These are phyloP conservation scores for Leccinellum rugosiceps DNA, from an alignment of 768 basidiomycete genomes.

Conservation along the genomic window DNA sequence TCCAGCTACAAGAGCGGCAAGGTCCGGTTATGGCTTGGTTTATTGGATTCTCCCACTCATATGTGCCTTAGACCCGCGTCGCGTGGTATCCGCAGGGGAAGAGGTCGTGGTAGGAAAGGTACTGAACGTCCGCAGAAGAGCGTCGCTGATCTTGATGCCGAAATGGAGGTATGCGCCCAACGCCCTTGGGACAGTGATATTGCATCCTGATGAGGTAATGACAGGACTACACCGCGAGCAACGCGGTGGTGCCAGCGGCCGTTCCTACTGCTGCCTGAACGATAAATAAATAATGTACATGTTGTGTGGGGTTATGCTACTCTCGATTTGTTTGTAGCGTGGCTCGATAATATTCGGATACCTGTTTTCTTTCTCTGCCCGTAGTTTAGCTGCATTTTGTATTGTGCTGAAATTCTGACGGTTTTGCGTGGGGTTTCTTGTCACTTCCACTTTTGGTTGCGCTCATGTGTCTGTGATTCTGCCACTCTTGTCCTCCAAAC, in stretches of 20 bases:
- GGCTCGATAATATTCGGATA: slow-evolving; percentile 20
- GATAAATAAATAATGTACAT: background rate
- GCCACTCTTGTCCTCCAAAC: background rate
- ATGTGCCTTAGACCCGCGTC: slow-evolving; percentile 27
- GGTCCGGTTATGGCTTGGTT: slow-evolving; percentile 29
- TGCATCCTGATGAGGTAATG: background rate
- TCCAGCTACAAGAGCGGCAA: slow-evolving; percentile 28
- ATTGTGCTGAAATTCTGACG: slow-evolving; percentile 15
- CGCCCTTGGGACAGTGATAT: background rate
- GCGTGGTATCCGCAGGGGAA: slow-evolving; percentile 46
- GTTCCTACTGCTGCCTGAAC: slow-evolving; percentile 38
- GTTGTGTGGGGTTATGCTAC: slow-evolving; percentile 7
- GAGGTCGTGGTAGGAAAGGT: slow-evolving; percentile 43
- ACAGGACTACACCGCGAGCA: slow-evolving; percentile 69
- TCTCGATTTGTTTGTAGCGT: slow-evolving; percentile 5
- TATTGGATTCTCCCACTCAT: background rate
- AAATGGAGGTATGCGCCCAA: slow-evolving; percentile 80
- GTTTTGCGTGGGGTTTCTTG: too few relatives aligned
- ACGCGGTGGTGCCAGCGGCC: slow-evolving; percentile 40
- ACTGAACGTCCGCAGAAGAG: slow-evolving; percentile 69
- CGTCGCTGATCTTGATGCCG: slow-evolving; percentile 90
- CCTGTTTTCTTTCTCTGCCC: slow-evolving; percentile 12
- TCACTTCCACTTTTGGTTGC: background rate
- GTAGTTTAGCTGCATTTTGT: slow-evolving; percentile 24
- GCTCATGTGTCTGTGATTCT: background rate